Conservation (phyloP, 2,329 filamentous ascomycete genomes). For the Lojkania enalia region DNA sequence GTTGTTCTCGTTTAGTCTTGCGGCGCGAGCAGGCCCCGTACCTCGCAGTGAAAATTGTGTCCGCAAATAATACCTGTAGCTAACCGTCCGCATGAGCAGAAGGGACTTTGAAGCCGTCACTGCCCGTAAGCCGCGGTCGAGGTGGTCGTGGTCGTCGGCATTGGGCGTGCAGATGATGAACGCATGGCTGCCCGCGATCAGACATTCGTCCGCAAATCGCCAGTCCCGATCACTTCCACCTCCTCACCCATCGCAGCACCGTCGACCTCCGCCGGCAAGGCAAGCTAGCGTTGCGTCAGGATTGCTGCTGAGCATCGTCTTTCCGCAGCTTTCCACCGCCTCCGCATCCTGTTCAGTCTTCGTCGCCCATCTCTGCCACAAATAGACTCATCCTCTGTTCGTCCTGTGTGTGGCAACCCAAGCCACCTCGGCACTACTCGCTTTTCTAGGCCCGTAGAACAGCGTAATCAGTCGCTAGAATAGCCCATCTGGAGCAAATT, state of each 20-base stretch:
- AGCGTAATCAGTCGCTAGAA: conserved; percentile 16
- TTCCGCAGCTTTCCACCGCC: conserved; percentile 7
- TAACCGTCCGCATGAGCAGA: conserved; percentile 24
- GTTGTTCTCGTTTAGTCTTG: conserved; percentile 9
- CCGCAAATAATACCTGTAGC: conserved; percentile 19
- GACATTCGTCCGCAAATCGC: conserved; percentile 14
- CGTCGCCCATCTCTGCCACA: conserved; percentile 17
- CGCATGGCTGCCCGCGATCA: conserved; percentile 13
- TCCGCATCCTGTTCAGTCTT: conserved; percentile 4
- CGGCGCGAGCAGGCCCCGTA: conserved; percentile 16
- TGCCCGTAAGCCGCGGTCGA: conserved; percentile 29
- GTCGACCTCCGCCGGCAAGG: conserved; percentile 15
- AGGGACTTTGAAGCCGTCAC: conserved; percentile 27
- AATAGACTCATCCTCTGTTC: conserved; percentile 8
- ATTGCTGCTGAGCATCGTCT: conserved; percentile 13
- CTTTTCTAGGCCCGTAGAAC: conserved; percentile 8
- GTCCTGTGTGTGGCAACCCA: conserved; percentile 14
- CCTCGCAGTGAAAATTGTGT: conserved; percentile 26
- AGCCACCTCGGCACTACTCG: conserved; percentile 8
- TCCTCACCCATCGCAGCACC: conserved; percentile 2
- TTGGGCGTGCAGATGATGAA: conserved; percentile 5
- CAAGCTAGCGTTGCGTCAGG: conserved; percentile 16
- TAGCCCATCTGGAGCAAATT: conserved; percentile 6
- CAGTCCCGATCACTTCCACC: neutral
- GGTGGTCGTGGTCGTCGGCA: neutral